Conservation (phyloP, 2,329 filamentous ascomycete species). For the Colletotrichum tabaci region DNA sequence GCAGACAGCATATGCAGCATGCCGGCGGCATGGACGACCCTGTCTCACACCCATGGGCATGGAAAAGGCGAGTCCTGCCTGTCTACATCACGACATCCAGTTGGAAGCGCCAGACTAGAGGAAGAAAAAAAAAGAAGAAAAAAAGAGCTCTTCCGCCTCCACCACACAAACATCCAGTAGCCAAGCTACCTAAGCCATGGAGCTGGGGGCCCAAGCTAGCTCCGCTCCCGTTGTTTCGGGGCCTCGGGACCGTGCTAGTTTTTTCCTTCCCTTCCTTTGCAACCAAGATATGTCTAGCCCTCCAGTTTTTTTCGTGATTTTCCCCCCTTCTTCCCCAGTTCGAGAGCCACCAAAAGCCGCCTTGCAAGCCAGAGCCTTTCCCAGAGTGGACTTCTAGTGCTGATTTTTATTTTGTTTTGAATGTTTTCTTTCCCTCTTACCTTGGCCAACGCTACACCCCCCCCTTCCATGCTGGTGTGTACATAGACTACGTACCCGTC, state of each 20-base stretch:
- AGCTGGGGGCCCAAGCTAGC: conserved; percentile 24
- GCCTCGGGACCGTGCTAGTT: conserved; percentile 35
- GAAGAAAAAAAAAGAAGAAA: neutral
- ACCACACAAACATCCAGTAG: neutral
- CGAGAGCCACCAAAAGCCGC: conserved; percentile 27
- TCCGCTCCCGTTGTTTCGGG: conserved; percentile 38
- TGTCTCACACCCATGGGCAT: conserved; percentile 23
- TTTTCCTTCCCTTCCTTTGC: conserved; percentile 6
- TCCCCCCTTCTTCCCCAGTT: neutral
- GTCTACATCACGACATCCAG: conserved; percentile 30
- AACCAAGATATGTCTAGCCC: conserved; percentile 36
- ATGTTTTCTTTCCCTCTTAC: neutral
- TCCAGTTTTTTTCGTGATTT: conserved; percentile 17
- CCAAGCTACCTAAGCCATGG: conserved; percentile 13
- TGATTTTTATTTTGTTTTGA: neutral
- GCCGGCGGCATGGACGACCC: conserved; percentile 22
- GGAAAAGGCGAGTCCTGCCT: conserved; percentile 1
- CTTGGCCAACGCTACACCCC: conserved; percentile 1
- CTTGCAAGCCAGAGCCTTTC: conserved; percentile 31
- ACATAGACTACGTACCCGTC: conserved; percentile 35
- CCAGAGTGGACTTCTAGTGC: conserved; percentile 9
- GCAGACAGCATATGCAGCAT: conserved; percentile 37
- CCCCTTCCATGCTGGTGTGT: neutral
- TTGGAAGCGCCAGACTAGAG: neutral
- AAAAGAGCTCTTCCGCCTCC: neutral